Base-by-base conservation (phyloP, 495 filamentous ascomycete genomes). In the Hypoxylon fuscum region DNA sequence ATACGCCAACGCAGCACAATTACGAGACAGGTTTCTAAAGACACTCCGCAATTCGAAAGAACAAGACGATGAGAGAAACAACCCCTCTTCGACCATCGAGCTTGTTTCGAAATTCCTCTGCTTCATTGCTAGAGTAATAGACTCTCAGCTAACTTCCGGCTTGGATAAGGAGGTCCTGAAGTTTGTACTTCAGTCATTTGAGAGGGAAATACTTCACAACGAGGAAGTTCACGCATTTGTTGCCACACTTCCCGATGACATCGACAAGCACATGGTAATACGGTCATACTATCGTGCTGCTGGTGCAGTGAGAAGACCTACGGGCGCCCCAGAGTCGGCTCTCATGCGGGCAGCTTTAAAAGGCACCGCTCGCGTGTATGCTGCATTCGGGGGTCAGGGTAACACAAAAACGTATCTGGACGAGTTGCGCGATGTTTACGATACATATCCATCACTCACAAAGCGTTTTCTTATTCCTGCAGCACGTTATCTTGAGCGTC, bases 381-480 rank as follows among this genome's bases (percentile, higher is more conserved):
- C 88, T 18, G 86, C 95, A 43, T 93, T 94, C 55, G 91, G 91
- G 25, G 91, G 91, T 14, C 91, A 96, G 72, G 91, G 91, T 32
- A 96, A 94, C 70, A 94, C 94, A 54, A 92, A 95, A 70, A 91
- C 94, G 69, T 96, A 95, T 72, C 93, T 95, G 68, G 90, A 94
- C 38, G 91, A 96, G 71, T 78, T 96, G 22, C 83, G 91, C 37
- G 85, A 90, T 68, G 79, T 95, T 38, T 91, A 91, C 76, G 86
- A 78, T 21, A 91, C 89, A 45, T 96, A 96, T 69, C 85, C 87
- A 8, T 86, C 88, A 1, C 87, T 95, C 38, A 84, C 94, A 2
- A 88, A 90, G 59, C 86, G 90, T 14, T 81, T 94, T 47, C 82
- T 96, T 59, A 72, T 78, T 18, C 82, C 86, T 15, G 86, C 88